Base-by-base conservation (phyloP, 1,284 basidiomycete species). In the Trichosporon sp. region DNA sequence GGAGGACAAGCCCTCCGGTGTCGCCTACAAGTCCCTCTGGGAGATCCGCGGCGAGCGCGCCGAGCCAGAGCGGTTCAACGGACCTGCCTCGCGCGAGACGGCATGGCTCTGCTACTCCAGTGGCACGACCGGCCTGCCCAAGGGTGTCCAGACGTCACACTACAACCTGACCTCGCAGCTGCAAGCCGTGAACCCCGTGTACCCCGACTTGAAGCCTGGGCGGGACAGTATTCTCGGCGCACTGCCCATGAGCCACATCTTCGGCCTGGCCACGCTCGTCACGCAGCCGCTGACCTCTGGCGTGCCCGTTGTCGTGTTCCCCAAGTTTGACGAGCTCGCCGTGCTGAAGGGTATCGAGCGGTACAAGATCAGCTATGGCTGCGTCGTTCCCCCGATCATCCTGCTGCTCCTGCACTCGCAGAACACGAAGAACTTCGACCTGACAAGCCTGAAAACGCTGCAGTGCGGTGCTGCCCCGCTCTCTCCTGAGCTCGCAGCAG, bases 361-460 rank as follows among this genome's bases (percentile, higher is more conserved):
- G 67, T 90, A 89, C 81, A 84, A 82, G 60, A 83, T 88, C 60
- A 89, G 88, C 0, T 78, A 81, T 37, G 74, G 84, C 0, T 80
- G 91, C 6, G 83, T 95, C 49, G 93, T 95, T 0, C 93, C 94
- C 0, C 93, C 93, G 0, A 87, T 96, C 49, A 81, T 93, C 3
- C 86, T 95, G 37, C 69, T 74, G 14, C 65, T 81, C 33, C 65
- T 78, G 25, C 69, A 82, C 64, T 78, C 79, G 37, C 76, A 80
- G 83, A 86, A 85, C n/a, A 83, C 89, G 1, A 84, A 86, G 56
- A 84, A 89, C 74, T 89, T 89, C 76, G 84, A 93, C 71, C 67
- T 95, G 58, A 84, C 83, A 3, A 85, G 85, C 2, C 74, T 95
- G 7, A 78, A 82, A 23, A 78, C 85, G 6, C 70, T 94, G 58